phyloP scores from a whole-genome alignment of 352 stramenopile species.

The Phytophthora rubi region DNA sequence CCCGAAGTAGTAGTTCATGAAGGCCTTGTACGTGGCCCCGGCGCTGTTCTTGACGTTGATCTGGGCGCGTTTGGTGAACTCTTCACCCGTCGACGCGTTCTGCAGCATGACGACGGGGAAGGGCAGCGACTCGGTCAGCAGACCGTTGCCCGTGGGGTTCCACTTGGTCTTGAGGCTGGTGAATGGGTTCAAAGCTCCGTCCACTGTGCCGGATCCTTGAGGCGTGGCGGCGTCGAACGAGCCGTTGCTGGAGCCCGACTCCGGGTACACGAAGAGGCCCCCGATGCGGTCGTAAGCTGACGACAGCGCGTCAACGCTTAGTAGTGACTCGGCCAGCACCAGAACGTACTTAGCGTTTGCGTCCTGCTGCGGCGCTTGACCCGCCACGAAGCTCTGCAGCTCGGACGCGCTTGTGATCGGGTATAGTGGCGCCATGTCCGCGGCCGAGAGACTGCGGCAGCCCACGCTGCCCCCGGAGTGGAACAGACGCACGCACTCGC shows the following conservation, averaged over 20 bases:
- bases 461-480: slow-evolving; percentile 72
- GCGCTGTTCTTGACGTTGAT: slow-evolving; percentile 55
- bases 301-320: slow-evolving; percentile 46
- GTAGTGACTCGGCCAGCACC: slow-evolving; percentile 68
- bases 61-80: slow-evolving; percentile 61
- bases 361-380: slow-evolving; percentile 29
- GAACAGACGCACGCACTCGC: slow-evolving; percentile 82
- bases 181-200: slow-evolving; percentile 79
- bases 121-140: slow-evolving; percentile 50
- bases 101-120: slow-evolving; percentile 78
- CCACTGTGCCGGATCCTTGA: slow-evolving; percentile 65
- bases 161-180: slow-evolving; percentile 56
- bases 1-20: slow-evolving; percentile 89
- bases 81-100: slow-evolving; percentile 38
- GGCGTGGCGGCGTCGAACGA: slow-evolving; percentile 61
- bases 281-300: slow-evolving; percentile 45
- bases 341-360: slow-evolving; percentile 58
- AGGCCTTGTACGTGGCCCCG: slow-evolving; percentile 72
- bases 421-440: slow-evolving; percentile 65
- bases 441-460: slow-evolving; percentile 59
- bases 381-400: slow-evolving; percentile 50
- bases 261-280: slow-evolving; percentile 69
- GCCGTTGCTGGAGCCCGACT: slow-evolving; percentile 42
- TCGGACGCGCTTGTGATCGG: slow-evolving; percentile 53
- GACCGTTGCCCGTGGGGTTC: slow-evolving; percentile 63